Conservation (phyloP, 176 grass and related monocot genomes). For the Bonia amplexicaulis region DNA sequence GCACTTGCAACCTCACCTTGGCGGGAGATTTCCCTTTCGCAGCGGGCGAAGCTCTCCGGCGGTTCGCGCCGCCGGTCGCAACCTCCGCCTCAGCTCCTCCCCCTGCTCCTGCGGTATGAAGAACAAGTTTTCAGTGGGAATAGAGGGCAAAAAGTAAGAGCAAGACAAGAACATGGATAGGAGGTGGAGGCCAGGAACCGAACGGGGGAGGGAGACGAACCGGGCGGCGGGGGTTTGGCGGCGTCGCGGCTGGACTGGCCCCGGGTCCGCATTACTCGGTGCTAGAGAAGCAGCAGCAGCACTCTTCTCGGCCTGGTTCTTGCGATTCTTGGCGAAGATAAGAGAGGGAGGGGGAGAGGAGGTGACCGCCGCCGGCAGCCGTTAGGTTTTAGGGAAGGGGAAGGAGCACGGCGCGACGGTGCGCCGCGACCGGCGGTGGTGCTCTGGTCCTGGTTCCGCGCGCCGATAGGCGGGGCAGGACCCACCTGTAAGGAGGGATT, state of each 20-base stretch:
- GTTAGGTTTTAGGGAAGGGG: conserved; percentile 26
- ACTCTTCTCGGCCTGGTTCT: neutral
- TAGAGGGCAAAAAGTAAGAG: too few species aligned
- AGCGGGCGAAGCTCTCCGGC: conserved; percentile 27
- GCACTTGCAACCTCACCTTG: conserved; percentile 21
- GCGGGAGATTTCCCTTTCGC: conserved; percentile 36
- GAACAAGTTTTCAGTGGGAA: neutral
- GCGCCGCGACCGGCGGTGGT: neutral
- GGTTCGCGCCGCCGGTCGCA: neutral
- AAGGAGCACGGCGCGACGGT: neutral
- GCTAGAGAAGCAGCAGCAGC: neutral
- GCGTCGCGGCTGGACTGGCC: conserved; percentile 25
- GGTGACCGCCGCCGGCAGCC: neutral
- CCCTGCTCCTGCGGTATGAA: neutral
- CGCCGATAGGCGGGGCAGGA: neutral
- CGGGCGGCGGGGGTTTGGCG: conserved; percentile 9
- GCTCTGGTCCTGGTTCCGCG: conserved; percentile 2
- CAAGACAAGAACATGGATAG: too few species aligned
- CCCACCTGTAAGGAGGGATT: neutral
- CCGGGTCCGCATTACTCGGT: conserved; percentile 47
- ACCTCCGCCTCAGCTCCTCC: neutral
- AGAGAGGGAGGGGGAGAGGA: neutral
- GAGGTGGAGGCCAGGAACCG: too few species aligned
- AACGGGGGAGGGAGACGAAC: neutral
- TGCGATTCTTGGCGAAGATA: neutral